Conservation (phyloP, 805 yeast genomes). For the Hanseniaspora valbyensis region DNA sequence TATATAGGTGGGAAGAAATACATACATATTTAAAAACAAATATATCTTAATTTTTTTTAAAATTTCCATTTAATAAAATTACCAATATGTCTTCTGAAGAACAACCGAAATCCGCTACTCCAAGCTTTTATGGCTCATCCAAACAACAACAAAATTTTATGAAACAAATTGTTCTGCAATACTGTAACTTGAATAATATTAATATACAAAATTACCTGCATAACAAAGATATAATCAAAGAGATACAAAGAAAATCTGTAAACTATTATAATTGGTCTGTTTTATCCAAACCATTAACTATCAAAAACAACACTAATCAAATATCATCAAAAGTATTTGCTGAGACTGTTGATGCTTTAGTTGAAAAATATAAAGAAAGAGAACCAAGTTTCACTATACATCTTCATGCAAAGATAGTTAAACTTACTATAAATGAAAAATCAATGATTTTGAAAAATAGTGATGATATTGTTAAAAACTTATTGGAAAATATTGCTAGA, state of each 20-base stretch:
- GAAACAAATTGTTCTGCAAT: slow-evolving; percentile 12
- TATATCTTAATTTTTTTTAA: no score
- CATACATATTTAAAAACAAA: not conserved
- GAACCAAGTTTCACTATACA: slow-evolving; percentile 12
- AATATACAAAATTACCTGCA: slow-evolving; percentile 3
- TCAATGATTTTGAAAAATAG: slow-evolving; percentile 9
- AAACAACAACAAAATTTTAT: slow-evolving; percentile 11
- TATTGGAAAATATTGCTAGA: slow-evolving; percentile 11
- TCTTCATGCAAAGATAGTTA: slow-evolving; percentile 12
- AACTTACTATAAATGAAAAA: slow-evolving; percentile 8
- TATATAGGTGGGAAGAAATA: not conserved
- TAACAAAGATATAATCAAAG: slow-evolving; percentile 9
- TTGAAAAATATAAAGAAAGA: slow-evolving; percentile 8
- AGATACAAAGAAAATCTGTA: slow-evolving; percentile 12
- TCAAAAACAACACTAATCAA: slow-evolving; percentile 8
- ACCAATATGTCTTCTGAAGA: not conserved
- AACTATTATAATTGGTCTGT: slow-evolving; percentile 12
- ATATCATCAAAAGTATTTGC: slow-evolving; percentile 5
- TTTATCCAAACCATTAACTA: slow-evolving; percentile 11
- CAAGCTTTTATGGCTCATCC: not conserved
- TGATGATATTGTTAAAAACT: slow-evolving; percentile 12
- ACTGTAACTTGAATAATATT: slow-evolving; percentile 6
- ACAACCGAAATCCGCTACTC: not conserved
- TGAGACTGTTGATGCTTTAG: not conserved
- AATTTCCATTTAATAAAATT: no score